phyloP scores from a whole-genome alignment of 495 filamentous ascomycete species.

The Penicillium steckii region DNA sequence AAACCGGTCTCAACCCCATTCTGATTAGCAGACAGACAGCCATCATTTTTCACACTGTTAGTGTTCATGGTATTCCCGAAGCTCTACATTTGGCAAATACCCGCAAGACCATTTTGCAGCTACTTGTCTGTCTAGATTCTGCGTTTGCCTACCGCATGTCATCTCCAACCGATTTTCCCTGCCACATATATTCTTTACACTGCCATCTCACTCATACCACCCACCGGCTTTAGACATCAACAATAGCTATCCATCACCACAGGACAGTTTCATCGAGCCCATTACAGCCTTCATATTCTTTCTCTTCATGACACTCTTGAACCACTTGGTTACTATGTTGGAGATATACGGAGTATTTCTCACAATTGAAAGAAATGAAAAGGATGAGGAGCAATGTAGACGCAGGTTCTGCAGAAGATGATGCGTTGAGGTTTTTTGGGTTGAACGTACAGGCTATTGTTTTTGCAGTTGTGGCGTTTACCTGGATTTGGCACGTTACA shows the following conservation, averaged over 20 bases:
- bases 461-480: neutral
- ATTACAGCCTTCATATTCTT: neutral
- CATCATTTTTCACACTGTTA: neutral
- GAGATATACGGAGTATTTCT: slow-evolving; percentile 2
- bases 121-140: neutral
- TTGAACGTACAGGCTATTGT: neutral
- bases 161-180: neutral
- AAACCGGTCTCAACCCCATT: too few species aligned
- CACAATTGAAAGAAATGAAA: neutral
- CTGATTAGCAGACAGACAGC: too few species aligned
- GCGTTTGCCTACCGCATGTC: neutral
- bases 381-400: neutral
- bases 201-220: neutral
- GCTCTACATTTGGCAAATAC: too few species aligned
- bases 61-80: too few species aligned
- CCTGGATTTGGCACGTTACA: slow-evolving; percentile 5
- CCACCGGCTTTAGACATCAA: neutral
- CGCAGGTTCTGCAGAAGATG: neutral
- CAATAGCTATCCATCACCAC: neutral
- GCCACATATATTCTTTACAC: neutral
- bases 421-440: neutral
- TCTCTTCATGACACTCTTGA: neutral
- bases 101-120: too few species aligned
- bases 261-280: neutral
- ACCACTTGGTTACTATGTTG: neutral